These are phyloP conservation scores for Sequoia sempervirens DNA, from an alignment of 75 land plant species.

Conservation along the genomic window DNA sequence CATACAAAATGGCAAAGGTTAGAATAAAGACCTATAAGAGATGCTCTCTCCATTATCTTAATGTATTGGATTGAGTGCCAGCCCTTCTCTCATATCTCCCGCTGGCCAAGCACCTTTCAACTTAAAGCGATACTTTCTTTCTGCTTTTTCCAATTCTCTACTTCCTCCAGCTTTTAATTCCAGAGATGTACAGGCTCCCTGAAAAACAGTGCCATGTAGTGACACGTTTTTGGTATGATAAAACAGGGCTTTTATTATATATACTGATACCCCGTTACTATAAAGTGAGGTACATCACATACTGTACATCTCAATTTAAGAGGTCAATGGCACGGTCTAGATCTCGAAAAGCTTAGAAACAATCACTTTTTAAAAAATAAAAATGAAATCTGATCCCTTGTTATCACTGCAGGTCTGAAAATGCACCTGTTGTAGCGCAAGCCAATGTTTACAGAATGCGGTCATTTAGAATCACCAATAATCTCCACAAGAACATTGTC, in stretches of 20 bases:
- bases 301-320: neutral
- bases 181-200: neutral
- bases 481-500: neutral
- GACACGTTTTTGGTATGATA: neutral
- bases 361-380: too few species aligned
- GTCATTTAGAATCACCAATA: neutral
- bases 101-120: neutral
- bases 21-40: neutral
- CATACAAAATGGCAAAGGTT: neutral
- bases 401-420: neutral
- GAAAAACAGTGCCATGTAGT: neutral
- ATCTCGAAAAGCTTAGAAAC: too few species aligned
- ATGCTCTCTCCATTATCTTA: neutral
- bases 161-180: neutral
- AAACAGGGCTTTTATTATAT: neutral
- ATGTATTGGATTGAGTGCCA: neutral
- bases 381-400: neutral
- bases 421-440: neutral
- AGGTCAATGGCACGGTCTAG: neutral
- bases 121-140: neutral
- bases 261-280: neutral
- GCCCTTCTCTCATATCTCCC: neutral
- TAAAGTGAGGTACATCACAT: neutral
- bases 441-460: neutral
- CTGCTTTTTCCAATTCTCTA: neutral